phyloP scores from a whole-genome alignment of 2,329 filamentous ascomycete species.

The Epichloe sibirici region DNA sequence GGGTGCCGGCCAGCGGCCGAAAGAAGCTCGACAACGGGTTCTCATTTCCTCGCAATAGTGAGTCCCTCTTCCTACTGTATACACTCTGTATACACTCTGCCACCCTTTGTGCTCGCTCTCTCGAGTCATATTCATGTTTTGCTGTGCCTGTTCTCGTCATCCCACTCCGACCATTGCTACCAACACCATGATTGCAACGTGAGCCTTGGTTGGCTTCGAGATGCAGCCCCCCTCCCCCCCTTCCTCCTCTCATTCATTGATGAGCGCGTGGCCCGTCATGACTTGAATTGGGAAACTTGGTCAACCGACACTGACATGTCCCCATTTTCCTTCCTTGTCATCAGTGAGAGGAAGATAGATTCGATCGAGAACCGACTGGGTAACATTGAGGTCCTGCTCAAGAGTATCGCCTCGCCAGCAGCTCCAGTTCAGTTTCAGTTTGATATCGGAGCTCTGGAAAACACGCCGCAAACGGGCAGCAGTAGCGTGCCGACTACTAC shows the following conservation, averaged over 20 bases:
- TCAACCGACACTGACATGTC: not conserved
- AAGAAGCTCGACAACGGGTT: conserved; percentile 42
- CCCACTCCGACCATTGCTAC: not conserved
- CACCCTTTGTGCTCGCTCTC: not conserved
- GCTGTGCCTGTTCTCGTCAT: not conserved
- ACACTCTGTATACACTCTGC: not conserved
- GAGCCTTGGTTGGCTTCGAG: not conserved
- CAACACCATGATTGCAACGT: not conserved
- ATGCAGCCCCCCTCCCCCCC: not conserved
- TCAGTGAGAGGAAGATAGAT: conserved; percentile 41
- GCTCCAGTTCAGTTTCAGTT: conserved; percentile 9
- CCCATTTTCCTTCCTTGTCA: not conserved
- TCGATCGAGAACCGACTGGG: conserved; percentile 32
- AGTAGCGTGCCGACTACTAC: conserved; percentile 13
- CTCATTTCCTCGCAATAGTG: conserved; percentile 51
- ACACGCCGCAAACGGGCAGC: conserved; percentile 15
- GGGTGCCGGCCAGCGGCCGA: conserved; percentile 40
- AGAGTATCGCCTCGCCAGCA: conserved; percentile 21
- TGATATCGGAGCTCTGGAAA: conserved; percentile 12
- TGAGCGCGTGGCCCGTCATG: not conserved
- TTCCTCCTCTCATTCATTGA: not conserved
- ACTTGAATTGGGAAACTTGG: not conserved
- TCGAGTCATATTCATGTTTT: not conserved
- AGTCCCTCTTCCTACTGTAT: conserved; percentile 12
- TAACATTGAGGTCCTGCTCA: conserved; percentile 32